Base-by-base conservation (phyloP, 2,329 filamentous ascomycete genomes). In the Aspergillus puulaauensis region DNA sequence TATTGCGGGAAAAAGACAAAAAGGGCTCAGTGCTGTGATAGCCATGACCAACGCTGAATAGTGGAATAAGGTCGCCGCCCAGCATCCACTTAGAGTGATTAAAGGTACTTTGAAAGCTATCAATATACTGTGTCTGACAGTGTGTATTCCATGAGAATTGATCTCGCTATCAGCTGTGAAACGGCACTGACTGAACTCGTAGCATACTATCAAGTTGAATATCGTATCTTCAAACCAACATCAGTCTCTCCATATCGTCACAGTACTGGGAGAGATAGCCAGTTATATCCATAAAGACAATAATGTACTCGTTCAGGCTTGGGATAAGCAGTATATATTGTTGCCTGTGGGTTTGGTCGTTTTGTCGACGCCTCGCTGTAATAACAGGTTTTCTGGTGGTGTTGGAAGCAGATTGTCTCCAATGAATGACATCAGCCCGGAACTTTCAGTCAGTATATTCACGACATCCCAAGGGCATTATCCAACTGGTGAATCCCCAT, bases 401-500 rank as follows among this genome's bases (percentile, higher is more conserved):
- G 27, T 31, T 31, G 86, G 62, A 1, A 27, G 7, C 77, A 79
- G 45, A 81, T 80, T 60, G 86, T 85, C 15, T 88, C 87, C 75
- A 77, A 82, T 55, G 87, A 86, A 74, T 88, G 85, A 85, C 77
- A 75, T 3, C 64, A 85, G 47, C 85, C 85, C 48, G 86, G 85
- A 39, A 81, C 82, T 11, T 84, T 84, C 68, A 77, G 71, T 12
- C 64, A 74, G 4, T 79, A 79, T 61, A 72, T 79, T 43, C 64
- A 62, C 2, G 65, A 66, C 0, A 2, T 53, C 68, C 45, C 63
- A 73, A 37, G 83, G 83, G 31, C 74, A 77, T 54, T 86, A 87
- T 72, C 71, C 40, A 83, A 77, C 19, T 82, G 87, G 73, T 89
- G 86, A 86, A 83, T 81, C 11, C 85, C 84, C 57, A 83, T 91